phyloP scores from a whole-genome alignment of 1,139 yeast genomes.

The Suhomyces kunorum region DNA sequence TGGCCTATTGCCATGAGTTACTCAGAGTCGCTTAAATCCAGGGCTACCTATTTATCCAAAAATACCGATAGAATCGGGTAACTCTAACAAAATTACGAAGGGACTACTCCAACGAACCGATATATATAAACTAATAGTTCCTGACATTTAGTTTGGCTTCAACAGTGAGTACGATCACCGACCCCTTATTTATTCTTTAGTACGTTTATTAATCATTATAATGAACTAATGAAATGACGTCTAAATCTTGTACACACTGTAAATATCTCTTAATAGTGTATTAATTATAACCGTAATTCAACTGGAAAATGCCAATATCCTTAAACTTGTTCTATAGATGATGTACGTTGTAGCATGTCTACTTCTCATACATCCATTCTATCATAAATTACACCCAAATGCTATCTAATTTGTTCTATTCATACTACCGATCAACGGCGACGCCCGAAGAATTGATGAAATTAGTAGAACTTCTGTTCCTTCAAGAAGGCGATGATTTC shows the following conservation, averaged over 20 bases:
- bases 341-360: too few relatives aligned
- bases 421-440: constrained; percentile 2
- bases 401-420: constrained; percentile 3
- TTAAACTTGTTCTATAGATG: too few relatives aligned
- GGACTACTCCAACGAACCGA: background rate
- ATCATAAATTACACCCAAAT: too few relatives aligned
- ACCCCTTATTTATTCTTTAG: constrained; percentile 1
- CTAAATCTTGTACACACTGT: background rate
- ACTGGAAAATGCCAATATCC: too few relatives aligned
- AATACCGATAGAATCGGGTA: constrained; percentile 7
- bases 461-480: constrained; percentile 55
- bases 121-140: background rate
- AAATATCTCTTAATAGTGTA: too few relatives aligned
- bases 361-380: too few relatives aligned
- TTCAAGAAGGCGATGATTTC: constrained; percentile 70
- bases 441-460: background rate
- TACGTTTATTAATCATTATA: constrained; percentile 2
- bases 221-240: constrained; percentile 6
- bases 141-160: background rate
- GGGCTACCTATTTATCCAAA: constrained; percentile 45
- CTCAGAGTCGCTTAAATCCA: constrained; percentile 71
- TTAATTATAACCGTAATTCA: too few relatives aligned
- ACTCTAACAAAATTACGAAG: constrained; percentile 1
- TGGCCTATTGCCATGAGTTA: constrained; percentile 79
- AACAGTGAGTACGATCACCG: background rate